These are phyloP conservation scores for Zygoascus biomembranicola DNA, from an alignment of 805 yeast species.

Conservation along the genomic window DNA sequence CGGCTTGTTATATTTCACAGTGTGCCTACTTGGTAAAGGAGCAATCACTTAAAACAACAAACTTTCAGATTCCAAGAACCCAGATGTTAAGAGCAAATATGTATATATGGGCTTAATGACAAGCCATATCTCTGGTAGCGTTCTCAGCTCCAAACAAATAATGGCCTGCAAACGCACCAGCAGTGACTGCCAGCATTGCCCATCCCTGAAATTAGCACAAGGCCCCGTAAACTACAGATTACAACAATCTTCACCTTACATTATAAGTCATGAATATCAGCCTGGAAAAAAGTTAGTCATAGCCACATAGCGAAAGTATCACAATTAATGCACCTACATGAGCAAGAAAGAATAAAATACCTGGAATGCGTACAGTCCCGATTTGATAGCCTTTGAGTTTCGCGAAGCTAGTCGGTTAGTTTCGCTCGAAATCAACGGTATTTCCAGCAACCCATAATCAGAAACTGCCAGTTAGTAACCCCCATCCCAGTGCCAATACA, in stretches of 20 bases:
- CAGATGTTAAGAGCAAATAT: too few relatives aligned
- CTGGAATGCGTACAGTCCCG: constrained; percentile 48
- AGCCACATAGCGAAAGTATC: neutral
- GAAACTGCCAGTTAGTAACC: neutral
- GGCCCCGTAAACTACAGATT: neutral
- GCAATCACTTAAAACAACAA: too few relatives aligned
- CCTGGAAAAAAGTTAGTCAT: constrained; percentile 44
- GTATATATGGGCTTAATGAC: constrained; percentile 13
- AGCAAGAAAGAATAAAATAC: constrained; percentile 55
- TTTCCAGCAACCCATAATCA: neutral
- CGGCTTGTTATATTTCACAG: too few relatives aligned
- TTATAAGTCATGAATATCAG: constrained; percentile 80
- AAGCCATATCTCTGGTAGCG: constrained; percentile 19
- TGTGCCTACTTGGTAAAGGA: too few relatives aligned
- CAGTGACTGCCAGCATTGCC: constrained; percentile 65
- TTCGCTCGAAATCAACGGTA: too few relatives aligned
- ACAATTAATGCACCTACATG: constrained; percentile 22
- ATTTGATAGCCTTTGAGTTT: constrained; percentile 3
- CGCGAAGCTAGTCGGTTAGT: neutral
- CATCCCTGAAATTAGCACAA: constrained; percentile 40
- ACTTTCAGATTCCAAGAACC: too few relatives aligned
- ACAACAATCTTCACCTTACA: constrained; percentile 17
- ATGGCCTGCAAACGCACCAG: constrained; percentile 67
- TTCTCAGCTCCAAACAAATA: constrained; percentile 42
- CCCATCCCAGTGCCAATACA: neutral